Conservation (phyloP, 768 basidiomycete genomes). For the Crassisporium funariophilum region DNA sequence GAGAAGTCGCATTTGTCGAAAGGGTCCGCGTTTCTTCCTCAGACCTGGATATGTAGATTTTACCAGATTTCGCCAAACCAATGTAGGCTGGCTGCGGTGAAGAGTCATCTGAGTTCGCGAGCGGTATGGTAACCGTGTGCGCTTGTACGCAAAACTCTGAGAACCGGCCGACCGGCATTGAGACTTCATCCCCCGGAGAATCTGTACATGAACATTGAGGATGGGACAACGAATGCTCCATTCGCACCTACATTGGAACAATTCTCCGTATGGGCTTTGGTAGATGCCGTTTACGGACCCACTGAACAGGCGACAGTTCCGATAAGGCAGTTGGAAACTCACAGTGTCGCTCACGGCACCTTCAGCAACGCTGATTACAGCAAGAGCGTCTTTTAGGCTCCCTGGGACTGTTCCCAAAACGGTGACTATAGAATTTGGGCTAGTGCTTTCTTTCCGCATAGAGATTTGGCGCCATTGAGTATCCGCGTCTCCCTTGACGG, state of each 20-base stretch:
- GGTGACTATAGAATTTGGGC: slow-evolving; percentile 23
- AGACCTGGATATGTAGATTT: slow-evolving; percentile 53
- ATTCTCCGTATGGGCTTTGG: slow-evolving; percentile 49
- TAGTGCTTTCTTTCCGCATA: slow-evolving; percentile 11
- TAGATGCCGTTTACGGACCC: slow-evolving; percentile 31
- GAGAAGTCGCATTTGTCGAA: slow-evolving; percentile 67
- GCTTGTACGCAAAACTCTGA: slow-evolving; percentile 62
- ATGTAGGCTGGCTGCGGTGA: slow-evolving; percentile 43
- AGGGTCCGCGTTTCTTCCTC: slow-evolving; percentile 35
- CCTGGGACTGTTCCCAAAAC: slow-evolving; percentile 41
- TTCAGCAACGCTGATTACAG: slow-evolving; percentile 31
- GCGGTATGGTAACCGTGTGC: slow-evolving; percentile 28
- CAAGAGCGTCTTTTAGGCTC: slow-evolving; percentile 30
- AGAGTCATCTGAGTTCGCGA: slow-evolving; percentile 13
- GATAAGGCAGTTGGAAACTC: slow-evolving; percentile 31
- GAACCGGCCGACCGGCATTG: slow-evolving; percentile 39
- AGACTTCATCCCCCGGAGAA: slow-evolving; percentile 18
- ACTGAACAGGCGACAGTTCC: slow-evolving; percentile 52
- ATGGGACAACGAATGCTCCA: not conserved
- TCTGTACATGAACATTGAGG: slow-evolving; percentile 10
- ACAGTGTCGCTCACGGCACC: slow-evolving; percentile 8
- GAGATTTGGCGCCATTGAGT: slow-evolving; percentile 35
- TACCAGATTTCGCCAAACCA: slow-evolving; percentile 67
- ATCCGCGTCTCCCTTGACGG: slow-evolving; percentile 16
- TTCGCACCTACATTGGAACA: slow-evolving; percentile 44